Base-by-base conservation (phyloP, 2,329 filamentous ascomycete genomes). In the Diaporthe nobilis region DNA sequence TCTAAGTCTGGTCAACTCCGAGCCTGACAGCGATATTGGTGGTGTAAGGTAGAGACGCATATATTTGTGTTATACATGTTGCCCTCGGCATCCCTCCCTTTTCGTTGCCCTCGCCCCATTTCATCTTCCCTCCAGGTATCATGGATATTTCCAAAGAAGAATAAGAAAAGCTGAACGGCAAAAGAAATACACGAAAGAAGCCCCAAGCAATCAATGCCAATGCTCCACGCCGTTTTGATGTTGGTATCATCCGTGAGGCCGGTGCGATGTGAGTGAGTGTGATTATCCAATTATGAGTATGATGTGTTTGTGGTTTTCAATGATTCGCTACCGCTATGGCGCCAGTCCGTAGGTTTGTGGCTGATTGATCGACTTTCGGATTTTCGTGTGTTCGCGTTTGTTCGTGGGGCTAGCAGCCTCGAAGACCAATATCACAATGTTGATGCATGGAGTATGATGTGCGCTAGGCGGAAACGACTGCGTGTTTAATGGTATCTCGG, bases 221-320 rank as follows among this genome's bases (percentile, higher is more conserved):
- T 75, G 72, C 75, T 53, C 42, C 67, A 57, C 68, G 71, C 60
- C 68, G 17, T 70, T 58, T 61, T 75, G 60, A 51, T 55, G 22
- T 67, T 51, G 61, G 65, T 51, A 67, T 57, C 55, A 61, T 73
- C 58, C 47, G 28, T 20, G 39, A 42, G 58, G 25, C 61, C 57
- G 47, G 61, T 53, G 58, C n/a, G 34, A 42, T 42, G 20, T 42
- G 51, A 76, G 60, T 47, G 71, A 76, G 71, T 71, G 57, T 65
- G 67, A 76, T 76, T 75, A 75, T 10, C 39, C 31, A 47, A 76
- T 76, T 76, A 76, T 39, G 47, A 47, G 51, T 60, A 49, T 28
- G 28, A 5, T 65, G 31, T 8, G 34, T 39, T 72, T 57, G 13
- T 55, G n/a, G 37, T 13, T 20, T 28, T 68, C n/a, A 51, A 72